Conservation (phyloP, 2,329 filamentous ascomycete genomes). For the Westerdykella ornata region DNA sequence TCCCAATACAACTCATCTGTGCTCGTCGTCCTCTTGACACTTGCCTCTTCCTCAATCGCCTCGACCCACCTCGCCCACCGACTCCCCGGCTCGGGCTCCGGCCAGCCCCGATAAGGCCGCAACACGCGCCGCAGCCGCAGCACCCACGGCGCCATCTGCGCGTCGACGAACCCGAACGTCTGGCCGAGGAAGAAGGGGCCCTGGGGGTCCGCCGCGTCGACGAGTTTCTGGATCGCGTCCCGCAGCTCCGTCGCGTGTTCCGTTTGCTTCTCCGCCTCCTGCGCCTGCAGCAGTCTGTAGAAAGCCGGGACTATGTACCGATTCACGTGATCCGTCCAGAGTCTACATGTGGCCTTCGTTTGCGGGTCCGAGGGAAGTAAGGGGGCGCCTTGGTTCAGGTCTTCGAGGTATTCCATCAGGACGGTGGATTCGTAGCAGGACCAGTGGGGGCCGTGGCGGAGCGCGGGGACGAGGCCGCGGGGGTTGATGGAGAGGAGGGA, state of each 20-base stretch:
- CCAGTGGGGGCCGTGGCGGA: conserved; percentile 69
- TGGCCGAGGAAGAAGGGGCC: conserved; percentile 65
- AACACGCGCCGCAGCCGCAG: conserved; percentile 61
- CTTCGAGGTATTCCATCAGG: conserved; percentile 84
- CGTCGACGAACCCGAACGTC: conserved; percentile 59
- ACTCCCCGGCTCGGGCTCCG: conserved; percentile 54
- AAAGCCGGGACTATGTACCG: conserved; percentile 68
- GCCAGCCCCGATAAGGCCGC: conserved; percentile 59
- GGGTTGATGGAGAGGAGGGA: conserved; percentile 69
- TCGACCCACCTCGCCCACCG: conserved; percentile 65
- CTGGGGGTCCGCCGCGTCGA: conserved; percentile 50
- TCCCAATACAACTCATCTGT: conserved; percentile 59
- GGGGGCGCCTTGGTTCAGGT: conserved; percentile 54
- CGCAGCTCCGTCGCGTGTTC: conserved; percentile 57
- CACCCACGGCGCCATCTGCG: conserved; percentile 70
- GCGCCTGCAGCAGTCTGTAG: conserved; percentile 64
- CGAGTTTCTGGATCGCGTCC: conserved; percentile 56
- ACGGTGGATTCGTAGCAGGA: conserved; percentile 75
- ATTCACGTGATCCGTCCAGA: conserved; percentile 81
- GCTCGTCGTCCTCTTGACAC: conserved; percentile 62
- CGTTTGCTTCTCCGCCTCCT: conserved; percentile 54
- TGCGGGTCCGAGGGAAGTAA: conserved; percentile 62
- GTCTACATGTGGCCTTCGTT: conserved; percentile 63
- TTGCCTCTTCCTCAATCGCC: conserved; percentile 58
- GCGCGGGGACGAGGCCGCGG: conserved; percentile 65